phyloP scores from a whole-genome alignment of 352 stramenopile genomes.

The Phytophthora niederhauseri region DNA sequence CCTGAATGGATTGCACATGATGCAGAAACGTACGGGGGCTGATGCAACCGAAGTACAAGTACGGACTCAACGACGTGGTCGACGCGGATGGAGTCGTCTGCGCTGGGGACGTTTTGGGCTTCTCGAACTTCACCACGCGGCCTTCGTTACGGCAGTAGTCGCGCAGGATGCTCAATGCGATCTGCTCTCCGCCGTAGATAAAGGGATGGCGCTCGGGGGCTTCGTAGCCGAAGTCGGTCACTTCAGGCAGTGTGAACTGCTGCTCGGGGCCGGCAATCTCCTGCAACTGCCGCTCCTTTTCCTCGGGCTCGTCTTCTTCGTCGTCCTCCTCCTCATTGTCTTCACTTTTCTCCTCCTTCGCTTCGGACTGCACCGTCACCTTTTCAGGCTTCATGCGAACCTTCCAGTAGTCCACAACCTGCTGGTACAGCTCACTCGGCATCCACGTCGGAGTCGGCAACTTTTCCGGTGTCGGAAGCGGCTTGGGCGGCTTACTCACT shows the following conservation, averaged over 20 bases:
- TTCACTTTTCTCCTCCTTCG: constrained; percentile 31
- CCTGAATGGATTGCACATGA: constrained; percentile 81
- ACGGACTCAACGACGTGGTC: constrained; percentile 97
- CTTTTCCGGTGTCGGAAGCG: constrained; percentile 54
- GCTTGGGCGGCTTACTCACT: constrained; percentile 64
- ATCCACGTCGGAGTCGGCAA: constrained; percentile 43
- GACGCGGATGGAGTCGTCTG: constrained; percentile 87
- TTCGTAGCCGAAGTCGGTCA: constrained; percentile 71
- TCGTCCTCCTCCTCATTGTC: constrained; percentile 29
- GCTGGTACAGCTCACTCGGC: constrained; percentile 64
- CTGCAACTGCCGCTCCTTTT: constrained; percentile 36
- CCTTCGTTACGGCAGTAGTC: constrained; percentile 80
- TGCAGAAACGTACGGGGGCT: constrained; percentile 93
- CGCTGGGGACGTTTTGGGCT: constrained; percentile 96
- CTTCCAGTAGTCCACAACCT: constrained; percentile 65
- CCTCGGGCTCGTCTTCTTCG: constrained; percentile 17
- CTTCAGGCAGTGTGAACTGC: constrained; percentile 68
- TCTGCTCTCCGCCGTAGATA: constrained; percentile 76
- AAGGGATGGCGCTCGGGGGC: constrained; percentile 61
- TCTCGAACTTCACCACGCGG: constrained; percentile 96
- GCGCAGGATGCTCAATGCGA: constrained; percentile 65
- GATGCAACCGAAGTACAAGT: constrained; percentile 95
- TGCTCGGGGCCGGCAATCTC: constrained; percentile 62
- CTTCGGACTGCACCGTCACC: constrained; percentile 9
- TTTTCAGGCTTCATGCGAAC: constrained; percentile 25